Conservation (phyloP, 208 protist genomes). For the Trypanosoma mega region DNA sequence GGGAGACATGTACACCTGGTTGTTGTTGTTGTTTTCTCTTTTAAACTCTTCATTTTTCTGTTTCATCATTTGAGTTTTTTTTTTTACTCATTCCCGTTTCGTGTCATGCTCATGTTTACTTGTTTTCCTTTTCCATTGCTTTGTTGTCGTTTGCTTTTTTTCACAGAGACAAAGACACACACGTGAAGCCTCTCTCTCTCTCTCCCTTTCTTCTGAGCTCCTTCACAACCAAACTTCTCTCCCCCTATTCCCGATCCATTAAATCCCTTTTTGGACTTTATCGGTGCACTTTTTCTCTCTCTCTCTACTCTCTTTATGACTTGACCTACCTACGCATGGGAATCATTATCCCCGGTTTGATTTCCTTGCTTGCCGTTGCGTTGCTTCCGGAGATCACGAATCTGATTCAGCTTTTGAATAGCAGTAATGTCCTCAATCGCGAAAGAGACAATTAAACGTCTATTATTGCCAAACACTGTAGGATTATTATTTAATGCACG, state of each 20-base stretch:
- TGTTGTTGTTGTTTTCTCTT: neutral
- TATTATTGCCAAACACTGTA: slow-evolving; percentile 79
- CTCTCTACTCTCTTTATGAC: neutral
- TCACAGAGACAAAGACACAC: neutral
- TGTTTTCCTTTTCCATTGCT: slow-evolving; percentile 3
- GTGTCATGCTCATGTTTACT: neutral
- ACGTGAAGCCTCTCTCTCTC: neutral
- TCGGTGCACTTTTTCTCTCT: neutral
- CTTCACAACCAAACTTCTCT: too few species aligned
- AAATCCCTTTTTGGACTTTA: neutral
- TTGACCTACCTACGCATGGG: neutral
- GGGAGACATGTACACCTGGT: neutral
- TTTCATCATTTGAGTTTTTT: neutral
- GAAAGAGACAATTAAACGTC: slow-evolving; percentile 90
- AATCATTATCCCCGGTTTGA: slow-evolving; percentile 7
- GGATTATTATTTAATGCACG: slow-evolving; percentile 93
- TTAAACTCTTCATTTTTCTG: slow-evolving; percentile 3
- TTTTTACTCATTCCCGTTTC: neutral
- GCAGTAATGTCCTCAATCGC: slow-evolving; percentile 89
- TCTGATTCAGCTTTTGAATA: slow-evolving; percentile 86
- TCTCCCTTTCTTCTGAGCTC: neutral
- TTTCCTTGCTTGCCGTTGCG: slow-evolving; percentile 22
- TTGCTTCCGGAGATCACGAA: slow-evolving; percentile 71
- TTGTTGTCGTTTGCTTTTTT: neutral
- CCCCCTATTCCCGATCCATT: neutral